Evolutionary conservation across 371 early-diverging fungal species (phyloP).

Genomic region (Phascolomyces articulosus): DNA sequence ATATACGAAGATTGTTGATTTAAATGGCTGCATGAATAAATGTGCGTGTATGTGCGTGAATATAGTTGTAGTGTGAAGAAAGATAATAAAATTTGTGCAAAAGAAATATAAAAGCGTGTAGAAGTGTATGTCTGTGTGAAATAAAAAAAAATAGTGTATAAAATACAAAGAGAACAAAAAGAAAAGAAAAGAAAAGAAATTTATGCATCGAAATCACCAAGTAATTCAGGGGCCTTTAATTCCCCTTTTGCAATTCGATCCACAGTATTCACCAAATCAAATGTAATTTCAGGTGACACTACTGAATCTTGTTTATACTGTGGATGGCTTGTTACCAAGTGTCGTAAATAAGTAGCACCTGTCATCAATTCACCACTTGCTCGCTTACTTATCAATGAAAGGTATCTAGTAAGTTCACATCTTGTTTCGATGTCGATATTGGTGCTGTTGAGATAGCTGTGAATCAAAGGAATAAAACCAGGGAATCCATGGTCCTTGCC

Average conservation of each 20-base stretch:
- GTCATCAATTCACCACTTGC: conserved; percentile 87
- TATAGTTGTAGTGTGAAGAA: neutral
- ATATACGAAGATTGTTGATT: neutral
- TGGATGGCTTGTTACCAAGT: conserved; percentile 89
- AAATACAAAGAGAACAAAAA: conserved; percentile 7
- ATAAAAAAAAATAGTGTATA: neutral
- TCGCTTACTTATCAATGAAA: conserved; percentile 82
- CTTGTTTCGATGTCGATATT: conserved; percentile 71
- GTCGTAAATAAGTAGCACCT: conserved; percentile 89
- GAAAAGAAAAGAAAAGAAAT: neutral
- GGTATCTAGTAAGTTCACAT: conserved; percentile 71
- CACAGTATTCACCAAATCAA: conserved; percentile 80
- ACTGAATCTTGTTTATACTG: conserved; percentile 93
- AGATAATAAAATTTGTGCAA: neutral
- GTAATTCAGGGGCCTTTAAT: conserved; percentile 59
- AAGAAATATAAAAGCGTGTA: neutral
- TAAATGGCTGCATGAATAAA: no score
- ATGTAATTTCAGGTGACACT: conserved; percentile 82
- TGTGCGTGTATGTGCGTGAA: neutral
- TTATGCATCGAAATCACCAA: conserved; percentile 42
- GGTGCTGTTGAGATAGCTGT: conserved; percentile 78
- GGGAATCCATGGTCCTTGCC: conserved; percentile 83
- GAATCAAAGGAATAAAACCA: conserved; percentile 86
- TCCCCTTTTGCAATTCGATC: conserved; percentile 72
- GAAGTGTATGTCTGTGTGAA: no score